These are phyloP conservation scores for Nitzschia sp. DNA, from an alignment of 108 stramenopile genomes.

Conservation along the genomic window DNA sequence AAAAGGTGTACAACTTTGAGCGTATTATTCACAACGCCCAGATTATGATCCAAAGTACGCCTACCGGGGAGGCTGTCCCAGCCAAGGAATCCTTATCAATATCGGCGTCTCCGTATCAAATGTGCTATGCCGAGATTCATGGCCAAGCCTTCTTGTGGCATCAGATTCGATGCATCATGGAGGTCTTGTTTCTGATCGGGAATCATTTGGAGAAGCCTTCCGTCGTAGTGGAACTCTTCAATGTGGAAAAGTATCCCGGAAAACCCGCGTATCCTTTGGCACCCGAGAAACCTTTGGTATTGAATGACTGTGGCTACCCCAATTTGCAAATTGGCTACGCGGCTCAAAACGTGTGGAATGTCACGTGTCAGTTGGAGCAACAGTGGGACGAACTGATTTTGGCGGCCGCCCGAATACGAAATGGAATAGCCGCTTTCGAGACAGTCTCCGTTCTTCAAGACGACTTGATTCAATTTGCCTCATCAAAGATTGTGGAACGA, in stretches of 20 bases:
- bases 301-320: slow-evolving; percentile 89
- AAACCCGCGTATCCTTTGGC: slow-evolving; percentile 95
- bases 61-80: not conserved
- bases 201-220: slow-evolving; percentile 80
- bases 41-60: slow-evolving; percentile 8
- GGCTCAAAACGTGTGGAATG: slow-evolving; percentile 74
- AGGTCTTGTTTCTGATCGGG: slow-evolving; percentile 92
- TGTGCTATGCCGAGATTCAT: slow-evolving; percentile 82
- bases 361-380: slow-evolving; percentile 63
- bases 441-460: slow-evolving; percentile 42
- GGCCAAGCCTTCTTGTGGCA: slow-evolving; percentile 99
- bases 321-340: slow-evolving; percentile 69
- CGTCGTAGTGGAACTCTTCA: slow-evolving; percentile 78
- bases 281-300: slow-evolving; percentile 84
- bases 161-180: slow-evolving; percentile 96
- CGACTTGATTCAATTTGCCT: slow-evolving; percentile 60
- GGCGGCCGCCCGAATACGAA: slow-evolving; percentile 68
- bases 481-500: slow-evolving; percentile 45
- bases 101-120: slow-evolving; percentile 21
- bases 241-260: slow-evolving; percentile 83
- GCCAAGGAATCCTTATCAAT: not conserved
- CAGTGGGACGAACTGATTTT: slow-evolving; percentile 77
- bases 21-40: slow-evolving; percentile 63
- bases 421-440: slow-evolving; percentile 56
- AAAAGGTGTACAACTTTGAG: slow-evolving; percentile 91